Evolutionary conservation across 163 green algal species (phyloP).

Genomic region (Trebouxiophyceae sp.): DNA sequence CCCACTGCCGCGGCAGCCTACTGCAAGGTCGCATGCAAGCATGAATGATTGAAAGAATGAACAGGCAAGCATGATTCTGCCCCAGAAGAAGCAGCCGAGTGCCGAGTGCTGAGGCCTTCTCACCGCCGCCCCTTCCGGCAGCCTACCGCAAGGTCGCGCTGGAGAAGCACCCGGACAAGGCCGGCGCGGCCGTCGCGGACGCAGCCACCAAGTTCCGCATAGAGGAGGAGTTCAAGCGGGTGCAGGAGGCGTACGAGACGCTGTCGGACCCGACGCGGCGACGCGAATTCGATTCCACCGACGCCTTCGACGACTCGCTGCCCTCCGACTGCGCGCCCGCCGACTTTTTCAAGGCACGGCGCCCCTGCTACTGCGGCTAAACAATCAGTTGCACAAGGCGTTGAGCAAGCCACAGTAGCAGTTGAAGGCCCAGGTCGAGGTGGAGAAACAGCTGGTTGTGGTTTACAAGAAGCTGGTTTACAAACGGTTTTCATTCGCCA

Average conservation of each 20-base stretch:
- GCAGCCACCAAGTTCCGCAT: slow-evolving; percentile 51
- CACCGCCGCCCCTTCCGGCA: slow-evolving; percentile 10
- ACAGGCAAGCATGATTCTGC: too few relatives aligned
- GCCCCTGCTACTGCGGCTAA: slow-evolving; percentile 40
- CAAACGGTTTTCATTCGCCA: slow-evolving; percentile 49
- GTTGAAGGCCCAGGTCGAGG: slow-evolving; percentile 39
- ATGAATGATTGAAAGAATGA: too few relatives aligned
- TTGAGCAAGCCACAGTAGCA: slow-evolving; percentile 39
- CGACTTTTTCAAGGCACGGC: slow-evolving; percentile 88
- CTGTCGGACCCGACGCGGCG: slow-evolving; percentile 83
- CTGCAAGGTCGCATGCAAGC: too few relatives aligned
- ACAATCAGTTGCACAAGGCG: slow-evolving; percentile 35
- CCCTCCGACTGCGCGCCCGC: slow-evolving; percentile 57
- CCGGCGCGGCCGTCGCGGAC: slow-evolving; percentile 30
- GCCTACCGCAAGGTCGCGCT: slow-evolving; percentile 78
- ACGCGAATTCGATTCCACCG: slow-evolving; percentile 86
- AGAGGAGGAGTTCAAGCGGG: slow-evolving; percentile 67
- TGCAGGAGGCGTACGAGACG: slow-evolving; percentile 82
- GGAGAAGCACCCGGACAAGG: slow-evolving; percentile 90
- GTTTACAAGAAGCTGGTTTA: slow-evolving; percentile 39
- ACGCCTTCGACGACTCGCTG: slow-evolving; percentile 94
- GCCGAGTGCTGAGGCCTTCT: too few relatives aligned
- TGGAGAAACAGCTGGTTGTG: slow-evolving; percentile 41
- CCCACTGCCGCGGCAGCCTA: too few relatives aligned
- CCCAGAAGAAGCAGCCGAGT: too few relatives aligned